Conservation (phyloP, 2,329 filamentous ascomycete species). For the Botryotinia narcissicola region DNA sequence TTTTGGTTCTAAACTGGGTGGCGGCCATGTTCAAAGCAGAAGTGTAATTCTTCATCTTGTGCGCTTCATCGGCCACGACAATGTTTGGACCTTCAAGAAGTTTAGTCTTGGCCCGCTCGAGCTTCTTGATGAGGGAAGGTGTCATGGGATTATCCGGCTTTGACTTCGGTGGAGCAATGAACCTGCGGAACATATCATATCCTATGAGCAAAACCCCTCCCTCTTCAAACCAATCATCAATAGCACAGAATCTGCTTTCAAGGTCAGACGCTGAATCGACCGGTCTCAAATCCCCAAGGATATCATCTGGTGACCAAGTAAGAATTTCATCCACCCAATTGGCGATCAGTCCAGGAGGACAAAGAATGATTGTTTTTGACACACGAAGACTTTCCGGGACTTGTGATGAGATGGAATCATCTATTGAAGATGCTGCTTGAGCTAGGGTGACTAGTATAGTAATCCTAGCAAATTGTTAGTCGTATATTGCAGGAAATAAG, state of each 20-base stretch:
- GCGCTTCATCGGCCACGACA: slow-evolving; percentile 83
- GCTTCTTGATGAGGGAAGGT: not conserved
- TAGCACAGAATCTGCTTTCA: slow-evolving; percentile 44
- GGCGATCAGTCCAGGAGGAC: slow-evolving; percentile 69
- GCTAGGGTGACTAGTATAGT: slow-evolving; percentile 75
- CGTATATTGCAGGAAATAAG: not conserved
- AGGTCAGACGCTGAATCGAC: slow-evolving; percentile 47
- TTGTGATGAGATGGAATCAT: slow-evolving; percentile 58
- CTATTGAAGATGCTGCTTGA: slow-evolving; percentile 59
- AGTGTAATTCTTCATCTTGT: slow-evolving; percentile 66
- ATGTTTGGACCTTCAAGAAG: slow-evolving; percentile 64
- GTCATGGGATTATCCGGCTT: slow-evolving; percentile 23
- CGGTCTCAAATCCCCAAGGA: slow-evolving; percentile 56
- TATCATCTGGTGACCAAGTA: slow-evolving; percentile 60
- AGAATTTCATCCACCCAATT: slow-evolving; percentile 82
- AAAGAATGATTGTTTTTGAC: slow-evolving; percentile 69
- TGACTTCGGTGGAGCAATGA: slow-evolving; percentile 42
- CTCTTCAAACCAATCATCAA: slow-evolving; percentile 58
- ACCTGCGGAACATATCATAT: slow-evolving; percentile 63
- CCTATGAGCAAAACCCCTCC: slow-evolving; percentile 78
- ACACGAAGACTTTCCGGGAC: slow-evolving; percentile 63
- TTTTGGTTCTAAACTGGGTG: slow-evolving; percentile 60
- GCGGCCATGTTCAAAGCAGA: slow-evolving; percentile 54
- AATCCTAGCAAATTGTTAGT: slow-evolving; percentile 48
- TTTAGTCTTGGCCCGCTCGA: slow-evolving; percentile 36